A percentile compares a stretch with the other conserved stretches of the same genome.
Evolutionary conservation across 2,329 filamentous ascomycete genomes (phyloP).

Genomic region (Gaeumannomyces sp.): DNA sequence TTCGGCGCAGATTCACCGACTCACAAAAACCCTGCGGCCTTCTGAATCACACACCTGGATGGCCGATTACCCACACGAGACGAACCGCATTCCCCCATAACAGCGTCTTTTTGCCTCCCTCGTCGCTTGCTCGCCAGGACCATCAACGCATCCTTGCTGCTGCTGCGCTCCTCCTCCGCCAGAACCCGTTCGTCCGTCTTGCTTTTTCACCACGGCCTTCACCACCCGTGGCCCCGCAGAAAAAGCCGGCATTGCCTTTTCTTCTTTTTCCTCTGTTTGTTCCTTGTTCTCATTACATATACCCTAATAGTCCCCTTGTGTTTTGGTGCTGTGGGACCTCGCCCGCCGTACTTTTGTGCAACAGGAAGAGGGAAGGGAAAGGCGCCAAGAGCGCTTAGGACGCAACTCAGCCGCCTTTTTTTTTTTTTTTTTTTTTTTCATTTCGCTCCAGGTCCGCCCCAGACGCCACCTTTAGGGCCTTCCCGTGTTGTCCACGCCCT

Average conservation of each 20-base stretch:
- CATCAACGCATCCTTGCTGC: not conserved
- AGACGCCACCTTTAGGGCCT: not conserved
- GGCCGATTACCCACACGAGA: not conserved
- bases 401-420: conserved; percentile 8
- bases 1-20: not conserved
- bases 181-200: not conserved
- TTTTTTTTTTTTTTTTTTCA: no score
- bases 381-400: conserved; percentile 9
- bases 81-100: not conserved
- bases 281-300: no score
- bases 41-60: not conserved
- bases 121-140: not conserved
- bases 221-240: not conserved
- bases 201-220: not conserved
- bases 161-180: not conserved
- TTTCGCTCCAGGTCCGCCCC: not conserved
- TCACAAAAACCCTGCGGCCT: not conserved
- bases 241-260: not conserved
- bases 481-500: not conserved
- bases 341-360: conserved; percentile 1
- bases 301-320: no score
- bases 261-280: not conserved
- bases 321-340: not conserved
- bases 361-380: not conserved
- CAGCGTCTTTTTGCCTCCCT: not conserved